Conservation (phyloP, 164 flowering plant genomes). For the Protea cynaroides region DNA sequence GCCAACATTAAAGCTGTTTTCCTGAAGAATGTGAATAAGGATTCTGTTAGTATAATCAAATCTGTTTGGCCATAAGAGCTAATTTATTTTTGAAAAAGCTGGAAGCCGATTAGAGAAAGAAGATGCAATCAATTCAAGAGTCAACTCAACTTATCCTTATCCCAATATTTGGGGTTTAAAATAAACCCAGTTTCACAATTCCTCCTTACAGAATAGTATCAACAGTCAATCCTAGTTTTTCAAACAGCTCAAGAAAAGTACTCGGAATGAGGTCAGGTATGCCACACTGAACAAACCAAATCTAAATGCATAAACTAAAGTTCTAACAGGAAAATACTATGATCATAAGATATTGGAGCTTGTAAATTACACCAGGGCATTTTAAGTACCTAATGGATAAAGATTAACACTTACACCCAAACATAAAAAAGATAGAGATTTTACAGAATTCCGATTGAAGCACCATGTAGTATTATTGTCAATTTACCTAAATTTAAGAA, state of each 20-base stretch:
- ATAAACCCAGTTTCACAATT: too few species aligned
- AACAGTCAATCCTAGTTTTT: too few species aligned
- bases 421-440: not conserved
- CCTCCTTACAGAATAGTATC: too few species aligned
- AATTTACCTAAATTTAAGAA: not conserved
- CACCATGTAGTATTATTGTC: not conserved
- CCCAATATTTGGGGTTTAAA: too few species aligned
- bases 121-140: not conserved
- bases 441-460: not conserved
- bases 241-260: too few species aligned
- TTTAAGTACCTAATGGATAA: not conserved
- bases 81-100: not conserved
- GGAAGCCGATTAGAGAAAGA: not conserved
- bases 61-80: not conserved
- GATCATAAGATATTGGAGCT: not conserved
- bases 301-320: not conserved
- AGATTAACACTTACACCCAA: too few species aligned
- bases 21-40: slow-evolving; percentile 31
- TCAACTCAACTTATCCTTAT: too few species aligned
- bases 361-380: not conserved
- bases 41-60: not conserved
- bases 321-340: not conserved
- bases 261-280: too few species aligned
- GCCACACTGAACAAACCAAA: too few species aligned
- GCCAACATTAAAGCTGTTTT: slow-evolving; percentile 97